These are phyloP conservation scores for Craterostigma plantagineum DNA, from an alignment of 257 asterid species.

Conservation along the genomic window DNA sequence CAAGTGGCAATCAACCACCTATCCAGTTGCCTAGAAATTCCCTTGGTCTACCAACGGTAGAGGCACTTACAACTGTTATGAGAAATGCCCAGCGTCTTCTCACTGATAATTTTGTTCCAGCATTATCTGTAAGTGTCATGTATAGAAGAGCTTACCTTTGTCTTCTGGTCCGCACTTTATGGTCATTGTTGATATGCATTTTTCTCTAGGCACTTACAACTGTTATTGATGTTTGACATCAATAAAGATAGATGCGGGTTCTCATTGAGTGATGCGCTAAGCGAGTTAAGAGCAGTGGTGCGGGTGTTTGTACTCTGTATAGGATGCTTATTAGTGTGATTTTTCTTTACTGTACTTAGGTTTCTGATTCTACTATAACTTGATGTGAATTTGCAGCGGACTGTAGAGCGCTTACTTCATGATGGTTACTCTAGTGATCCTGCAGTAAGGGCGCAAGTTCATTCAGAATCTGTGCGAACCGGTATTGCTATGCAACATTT, in stretches of 20 bases:
- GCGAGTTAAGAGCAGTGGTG: no score
- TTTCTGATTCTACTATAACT: slow-evolving; percentile 22
- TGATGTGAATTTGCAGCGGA: slow-evolving; percentile 46
- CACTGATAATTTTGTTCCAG: slow-evolving; percentile 44
- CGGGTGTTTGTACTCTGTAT: no score
- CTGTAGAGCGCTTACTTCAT: slow-evolving; percentile 59
- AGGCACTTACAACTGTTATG: slow-evolving; percentile 46
- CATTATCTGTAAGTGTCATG: slow-evolving; percentile 59
- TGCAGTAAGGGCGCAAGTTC: slow-evolving; percentile 54
- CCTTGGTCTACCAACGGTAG: slow-evolving; percentile 46
- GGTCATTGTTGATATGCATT: not conserved
- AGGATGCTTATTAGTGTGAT: not conserved
- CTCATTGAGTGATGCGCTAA: no score
- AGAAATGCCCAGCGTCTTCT: slow-evolving; percentile 56
- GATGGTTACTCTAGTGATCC: slow-evolving; percentile 54
- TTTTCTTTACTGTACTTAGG: not conserved
- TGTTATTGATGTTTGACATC: no score
- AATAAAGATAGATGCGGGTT: no score
- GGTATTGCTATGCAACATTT: slow-evolving; percentile 88
- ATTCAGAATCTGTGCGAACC: slow-evolving; percentile 39
- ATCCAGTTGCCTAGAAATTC: slow-evolving; percentile 41
- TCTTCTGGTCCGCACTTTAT: not conserved
- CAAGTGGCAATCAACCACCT: slow-evolving; percentile 17
- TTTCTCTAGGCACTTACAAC: no score
- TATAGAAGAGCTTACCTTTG: not conserved